Base-by-base conservation (phyloP, 2,329 filamentous ascomycete genomes). In the Sporothrix pseudoabietina region DNA sequence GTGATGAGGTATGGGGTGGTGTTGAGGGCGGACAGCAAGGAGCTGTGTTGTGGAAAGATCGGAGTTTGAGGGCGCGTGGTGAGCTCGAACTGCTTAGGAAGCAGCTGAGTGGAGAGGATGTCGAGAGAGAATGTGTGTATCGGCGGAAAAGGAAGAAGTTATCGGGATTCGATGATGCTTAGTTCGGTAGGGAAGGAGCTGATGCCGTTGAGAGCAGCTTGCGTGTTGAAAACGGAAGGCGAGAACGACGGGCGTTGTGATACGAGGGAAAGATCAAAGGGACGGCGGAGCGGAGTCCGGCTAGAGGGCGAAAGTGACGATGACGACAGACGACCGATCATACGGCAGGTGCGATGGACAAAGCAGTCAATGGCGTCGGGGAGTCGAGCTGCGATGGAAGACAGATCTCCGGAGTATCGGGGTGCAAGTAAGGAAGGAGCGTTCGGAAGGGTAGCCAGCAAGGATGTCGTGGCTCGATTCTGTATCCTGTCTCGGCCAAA, bases 281-380 rank as follows among this genome's bases (percentile, higher is more conserved):
- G 30, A 69, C 44, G 55, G 72, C 35, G 41, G 59, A 68, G 55
- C 72, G 66, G 57, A 70, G 72, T 70, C 72, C 22, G 65, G 71
- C 44, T 55, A 54, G 71, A 55, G 54, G 41, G 26, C 54, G 65
- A 49, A 30, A 30, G 65, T 39, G 66, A 73, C 72, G 72, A 71
- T 71, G 72, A 73, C 72, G 72, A 71, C 57, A 66, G 68, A 68
- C 1, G 41, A 55, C n/a, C 35, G 57, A 35, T 32, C 41, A 66
- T 55, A 71, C 55, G 26, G 66, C 66, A 71, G 66, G 63, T 61
- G 26, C 54, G 68, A 57, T 26, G 49, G 49, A 41, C 49, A 14
- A 49, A 69, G 65, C 14, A 49, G 44, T 68, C 65, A 68, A 68
- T 68, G 26, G 44, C 65, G 65, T 52, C 44, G 44, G 22, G 14